Evolutionary conservation across 495 filamentous ascomycete genomes (phyloP).

Genomic region (Ramalina peruviana): DNA sequence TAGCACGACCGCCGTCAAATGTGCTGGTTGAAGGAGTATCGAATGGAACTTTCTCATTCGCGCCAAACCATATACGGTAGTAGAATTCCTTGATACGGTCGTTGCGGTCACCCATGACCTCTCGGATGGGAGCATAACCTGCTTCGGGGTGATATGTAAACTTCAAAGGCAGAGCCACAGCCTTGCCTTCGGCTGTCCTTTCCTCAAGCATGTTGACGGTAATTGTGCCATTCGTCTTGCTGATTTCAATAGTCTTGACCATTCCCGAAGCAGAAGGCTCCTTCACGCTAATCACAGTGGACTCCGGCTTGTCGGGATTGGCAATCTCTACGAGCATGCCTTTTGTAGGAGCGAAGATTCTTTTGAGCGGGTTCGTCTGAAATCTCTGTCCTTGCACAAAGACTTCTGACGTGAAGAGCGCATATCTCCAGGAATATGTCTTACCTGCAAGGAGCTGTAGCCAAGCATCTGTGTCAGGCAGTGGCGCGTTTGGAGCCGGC

Average conservation of each 20-base stretch:
- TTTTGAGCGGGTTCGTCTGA: slow-evolving; percentile 88
- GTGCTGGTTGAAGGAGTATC: slow-evolving; percentile 68
- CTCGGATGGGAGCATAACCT: slow-evolving; percentile 87
- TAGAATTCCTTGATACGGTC: slow-evolving; percentile 97
- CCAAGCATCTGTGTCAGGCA: slow-evolving; percentile 76
- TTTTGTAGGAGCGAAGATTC: slow-evolving; percentile 69
- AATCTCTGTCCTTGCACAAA: slow-evolving; percentile 93
- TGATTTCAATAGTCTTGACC: slow-evolving; percentile 74
- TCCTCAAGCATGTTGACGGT: slow-evolving; percentile 77
- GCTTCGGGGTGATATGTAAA: slow-evolving; percentile 90
- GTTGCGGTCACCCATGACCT: slow-evolving; percentile 89
- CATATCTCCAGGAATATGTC: slow-evolving; percentile 78
- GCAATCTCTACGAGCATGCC: slow-evolving; percentile 81
- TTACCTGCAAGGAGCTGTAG: slow-evolving; percentile 76
- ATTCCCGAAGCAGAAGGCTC: slow-evolving; percentile 50
- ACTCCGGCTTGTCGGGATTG: slow-evolving; percentile 61
- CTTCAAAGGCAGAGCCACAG: slow-evolving; percentile 64
- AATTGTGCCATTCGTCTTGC: slow-evolving; percentile 59
- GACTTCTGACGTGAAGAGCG: slow-evolving; percentile 92
- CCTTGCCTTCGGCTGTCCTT: slow-evolving; percentile 63
- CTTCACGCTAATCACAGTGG: slow-evolving; percentile 69
- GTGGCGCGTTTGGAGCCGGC: slow-evolving; percentile 46
- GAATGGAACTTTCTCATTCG: slow-evolving; percentile 64
- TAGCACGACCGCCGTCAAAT: slow-evolving; percentile 77
- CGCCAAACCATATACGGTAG: slow-evolving; percentile 88